Base-by-base conservation (phyloP, 2,329 filamentous ascomycete genomes). In the Phaeosphaeriaceae sp. region DNA sequence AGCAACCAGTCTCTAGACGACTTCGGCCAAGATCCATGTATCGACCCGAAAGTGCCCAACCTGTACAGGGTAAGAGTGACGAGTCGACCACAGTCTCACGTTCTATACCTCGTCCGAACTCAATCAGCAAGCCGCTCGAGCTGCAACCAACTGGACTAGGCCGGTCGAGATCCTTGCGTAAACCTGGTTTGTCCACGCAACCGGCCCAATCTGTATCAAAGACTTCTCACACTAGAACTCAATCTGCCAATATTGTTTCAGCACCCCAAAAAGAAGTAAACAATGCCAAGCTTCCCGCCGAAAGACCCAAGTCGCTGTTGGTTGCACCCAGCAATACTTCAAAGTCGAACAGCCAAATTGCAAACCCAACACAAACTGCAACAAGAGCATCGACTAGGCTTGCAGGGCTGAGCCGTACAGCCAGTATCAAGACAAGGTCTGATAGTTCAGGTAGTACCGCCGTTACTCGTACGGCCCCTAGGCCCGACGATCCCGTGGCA, bases 1-100 rank as follows among this genome's bases (percentile, higher is more conserved):
- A 53, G 16, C 43, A 26, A 15, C 23, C 46, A 20, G 46, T 34
- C 12, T 12, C 48, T 7, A 54, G 46, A 21, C 64, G 66, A 15
- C 60, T 60, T 29, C 58, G 68, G 47, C 68, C 66, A 52, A 63
- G 60, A 39, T 70, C 70, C 9, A 50, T 66, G 43, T 71, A 71
- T 45, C 68, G 70, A 41, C 48, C 51, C n/a, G 57, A 48, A 21
- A 50, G 50, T 6, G 35, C 51, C 6, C 45, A 51, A 13, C 36
- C 46, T 40, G 51, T 55, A 5, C 52, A 40, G 18, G 37, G n/a
- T 32, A 39, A 21, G 7, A 43, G 45, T 12, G 43, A 42, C 18
- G 52, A 56, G 8, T 59, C 52, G 20, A 21, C 50, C 13, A 33
- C 42, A 28, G 16, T 42, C 15, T 28, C 58, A 34, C 51, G 54